Base-by-base conservation (phyloP, 2,329 filamentous ascomycete species). In the Alternaria dauci region DNA sequence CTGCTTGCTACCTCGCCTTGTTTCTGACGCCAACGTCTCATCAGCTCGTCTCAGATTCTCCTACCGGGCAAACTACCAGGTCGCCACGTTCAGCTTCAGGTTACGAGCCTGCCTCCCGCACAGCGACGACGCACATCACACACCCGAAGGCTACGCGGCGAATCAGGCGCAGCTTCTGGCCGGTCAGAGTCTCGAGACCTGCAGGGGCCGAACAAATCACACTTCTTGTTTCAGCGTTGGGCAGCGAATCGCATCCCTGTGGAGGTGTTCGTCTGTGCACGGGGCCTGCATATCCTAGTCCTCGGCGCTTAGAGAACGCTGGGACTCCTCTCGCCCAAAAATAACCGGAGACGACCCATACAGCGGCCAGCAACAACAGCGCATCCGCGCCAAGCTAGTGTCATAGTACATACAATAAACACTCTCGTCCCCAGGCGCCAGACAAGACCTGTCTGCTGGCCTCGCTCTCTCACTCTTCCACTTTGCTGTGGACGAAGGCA, bases 161-260 rank as follows among this genome's bases (percentile, higher is more conserved):
- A 77, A 76, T 77, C 74, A 74, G 51, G 55, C 55, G 23, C 56
- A 47, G 42, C 56, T 56, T 39, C 44, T 51, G 59, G 57, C 54
- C 61, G 59, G 59, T 63, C 63, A 60, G 48, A 51, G 59, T 64
- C 38, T 64, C 55, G 58, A 61, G 59, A 67, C 69, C 73, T 78
- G 76, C 76, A 78, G 73, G 76, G 72, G 67, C 71, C 47, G 62
- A 70, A 73, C 71, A 67, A 72, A 76, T 77, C 75, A 77, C 76
- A 76, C 73, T 57, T 61, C 60, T 65, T 67, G 73, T 75, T 76
- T 76, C 73, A 72, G 63, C 68, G 59, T 44, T 43, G 50, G 38
- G 43, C 43, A 59, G 57, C 68, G 71, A 70, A 73, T 70, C 61
- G 58, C 58, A 58, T 54, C 46, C 34, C 56, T 42, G 55, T 60